Base-by-base conservation (phyloP, 2,329 filamentous ascomycete genomes). In the Penicillium sp. region DNA sequence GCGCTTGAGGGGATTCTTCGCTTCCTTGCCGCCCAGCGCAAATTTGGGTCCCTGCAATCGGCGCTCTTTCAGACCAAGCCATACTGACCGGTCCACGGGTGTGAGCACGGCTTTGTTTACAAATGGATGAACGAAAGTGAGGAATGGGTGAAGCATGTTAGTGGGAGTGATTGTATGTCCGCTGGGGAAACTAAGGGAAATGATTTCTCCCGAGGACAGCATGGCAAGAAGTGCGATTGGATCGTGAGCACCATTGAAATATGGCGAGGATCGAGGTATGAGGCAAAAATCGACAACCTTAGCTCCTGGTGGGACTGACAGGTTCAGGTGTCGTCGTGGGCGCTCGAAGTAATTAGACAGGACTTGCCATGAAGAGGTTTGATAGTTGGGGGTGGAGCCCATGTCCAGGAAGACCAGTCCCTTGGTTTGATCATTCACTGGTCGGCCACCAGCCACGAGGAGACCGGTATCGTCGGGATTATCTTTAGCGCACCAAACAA, bases 391-490 rank as follows among this genome's bases (percentile, higher is more conserved):
- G 6, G 92, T 96, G 40, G 84, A 73, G 2, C 93, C 93, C 49
- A 99, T 77, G 58, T 99, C 93, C 49, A 97, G 78, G 57, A 97
- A 92, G 0, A 88, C 95, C 53, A 99, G 71, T 4, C 88, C 89
- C 68, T 88, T 90, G 4, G 83, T 80, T 4, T 81, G 76, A 33
- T 83, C 79, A 14, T 85, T 84, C 0, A 81, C 79, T 1, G 81
- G 76, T 53, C 86, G 80, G 4, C 93, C 93, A 27, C 93, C 93
- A 2, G 90, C 88, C 47, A 99, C 80, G 33, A 99, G 72, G 19
- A 99, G 77, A 1, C 85, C 92, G 14, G 90, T 97, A 63, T 99
- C 92, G 62, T 99, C 93, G 0, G 90, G 87, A 63, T 97, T 95
- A 52, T 85, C 80, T 67, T 96, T 96, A 49, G 89, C 92, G 71